Evolutionary conservation across 148 eudicot species (phyloP).

Genomic region (Vaccinium corymbosum): DNA sequence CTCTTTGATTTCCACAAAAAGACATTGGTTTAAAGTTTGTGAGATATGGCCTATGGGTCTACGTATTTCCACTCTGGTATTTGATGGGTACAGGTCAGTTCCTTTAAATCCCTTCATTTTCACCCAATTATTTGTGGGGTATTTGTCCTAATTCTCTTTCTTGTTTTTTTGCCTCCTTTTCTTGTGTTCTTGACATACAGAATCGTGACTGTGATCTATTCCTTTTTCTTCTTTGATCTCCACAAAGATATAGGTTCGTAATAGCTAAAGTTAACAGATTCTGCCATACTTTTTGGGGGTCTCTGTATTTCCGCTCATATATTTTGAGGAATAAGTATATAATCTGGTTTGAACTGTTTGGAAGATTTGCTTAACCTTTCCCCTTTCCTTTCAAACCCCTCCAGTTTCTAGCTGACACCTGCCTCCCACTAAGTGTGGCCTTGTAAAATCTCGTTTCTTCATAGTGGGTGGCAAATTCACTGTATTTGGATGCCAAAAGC

Average conservation of each 20-base stretch:
- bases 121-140: background rate
- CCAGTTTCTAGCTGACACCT: conserved; percentile 12
- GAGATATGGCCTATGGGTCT: background rate
- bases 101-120: background rate
- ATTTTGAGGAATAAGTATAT: conserved; percentile 15
- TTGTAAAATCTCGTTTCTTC: background rate
- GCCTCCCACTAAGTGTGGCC: background rate
- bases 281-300: background rate
- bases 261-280: conserved; percentile 6
- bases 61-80: background rate
- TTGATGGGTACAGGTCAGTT: background rate
- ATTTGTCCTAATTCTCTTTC: background rate
- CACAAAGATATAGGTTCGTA: background rate
- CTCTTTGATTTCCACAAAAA: background rate
- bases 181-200: background rate
- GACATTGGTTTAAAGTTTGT: background rate
- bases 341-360: background rate
- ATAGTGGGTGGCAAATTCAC: conserved; percentile 24
- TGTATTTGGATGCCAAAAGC: conserved; percentile 35
- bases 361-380: background rate
- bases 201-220: background rate
- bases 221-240: conserved; percentile 6
- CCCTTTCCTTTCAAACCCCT: background rate
- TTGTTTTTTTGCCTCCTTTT: background rate
- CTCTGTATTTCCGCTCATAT: conserved; percentile 2